Conservation (phyloP, 179 eudicot species). For the Camellia oleifera region DNA sequence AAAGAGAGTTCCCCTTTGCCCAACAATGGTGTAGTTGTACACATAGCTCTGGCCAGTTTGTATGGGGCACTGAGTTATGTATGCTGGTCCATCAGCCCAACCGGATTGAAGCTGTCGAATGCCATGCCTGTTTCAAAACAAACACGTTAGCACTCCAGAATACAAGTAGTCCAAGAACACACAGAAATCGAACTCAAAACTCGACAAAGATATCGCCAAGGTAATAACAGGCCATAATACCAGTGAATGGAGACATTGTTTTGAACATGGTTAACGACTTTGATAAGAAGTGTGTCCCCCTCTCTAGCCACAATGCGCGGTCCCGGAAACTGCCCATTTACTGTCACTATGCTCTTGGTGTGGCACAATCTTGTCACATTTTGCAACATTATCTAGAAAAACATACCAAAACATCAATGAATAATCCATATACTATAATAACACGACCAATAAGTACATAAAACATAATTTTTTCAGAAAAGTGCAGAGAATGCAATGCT, state of each 20-base stretch:
- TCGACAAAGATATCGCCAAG: too few relatives aligned
- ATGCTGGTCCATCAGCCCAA: constrained; percentile 68
- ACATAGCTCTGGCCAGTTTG: constrained; percentile 52
- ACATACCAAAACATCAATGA: not conserved
- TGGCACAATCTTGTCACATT: constrained; percentile 61
- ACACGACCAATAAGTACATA: not conserved
- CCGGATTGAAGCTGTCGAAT: constrained; percentile 50
- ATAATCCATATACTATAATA: not conserved
- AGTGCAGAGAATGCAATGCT: too few relatives aligned
- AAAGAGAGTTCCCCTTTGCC: constrained; percentile 55
- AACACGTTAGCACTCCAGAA: constrained; percentile 15
- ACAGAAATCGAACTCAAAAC: not conserved
- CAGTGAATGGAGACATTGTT: constrained; percentile 54
- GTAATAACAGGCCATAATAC: constrained; percentile 29
- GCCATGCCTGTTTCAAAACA: constrained; percentile 45
- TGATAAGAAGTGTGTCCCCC: constrained; percentile 45
- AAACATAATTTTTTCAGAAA: too few relatives aligned
- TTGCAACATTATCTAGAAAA: constrained; percentile 35
- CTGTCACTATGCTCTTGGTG: constrained; percentile 51
- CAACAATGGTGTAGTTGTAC: constrained; percentile 52
- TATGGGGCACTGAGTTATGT: constrained; percentile 57
- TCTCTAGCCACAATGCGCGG: constrained; percentile 56
- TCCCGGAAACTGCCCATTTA: constrained; percentile 57
- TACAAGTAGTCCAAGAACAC: not conserved
- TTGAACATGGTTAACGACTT: constrained; percentile 45